These are phyloP conservation scores for Phytophthora fragariaefolia DNA, from an alignment of 352 stramenopile genomes.

Conservation along the genomic window DNA sequence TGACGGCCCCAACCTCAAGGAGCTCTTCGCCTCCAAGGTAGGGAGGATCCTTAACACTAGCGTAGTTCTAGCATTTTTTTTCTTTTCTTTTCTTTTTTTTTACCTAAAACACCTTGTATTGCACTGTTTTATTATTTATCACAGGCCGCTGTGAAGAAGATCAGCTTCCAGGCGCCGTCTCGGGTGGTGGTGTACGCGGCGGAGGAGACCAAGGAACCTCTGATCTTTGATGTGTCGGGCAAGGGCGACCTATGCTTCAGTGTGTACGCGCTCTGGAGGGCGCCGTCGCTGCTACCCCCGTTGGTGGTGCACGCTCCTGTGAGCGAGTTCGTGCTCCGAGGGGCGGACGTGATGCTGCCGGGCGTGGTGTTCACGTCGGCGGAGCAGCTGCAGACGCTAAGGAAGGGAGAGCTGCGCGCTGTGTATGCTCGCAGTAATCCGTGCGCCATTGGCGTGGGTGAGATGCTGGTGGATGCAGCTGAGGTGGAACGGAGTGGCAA, in stretches of 20 bases:
- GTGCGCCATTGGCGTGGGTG: slow-evolving; percentile 76
- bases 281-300: slow-evolving; percentile 52
- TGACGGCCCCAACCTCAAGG: slow-evolving; percentile 48
- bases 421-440: slow-evolving; percentile 82
- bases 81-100: no score
- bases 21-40: slow-evolving; percentile 59
- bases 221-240: slow-evolving; percentile 77
- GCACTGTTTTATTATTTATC: slow-evolving; percentile 6
- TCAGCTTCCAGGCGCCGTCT: slow-evolving; percentile 81
- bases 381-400: slow-evolving; percentile 60
- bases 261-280: slow-evolving; percentile 77
- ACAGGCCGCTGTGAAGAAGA: slow-evolving; percentile 64
- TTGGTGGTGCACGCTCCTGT: slow-evolving; percentile 79
- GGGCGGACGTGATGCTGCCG: slow-evolving; percentile 86
- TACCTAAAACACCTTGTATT: no score
- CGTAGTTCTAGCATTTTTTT: no score
- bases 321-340: slow-evolving; percentile 82
- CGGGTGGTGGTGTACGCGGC: slow-evolving; percentile 73
- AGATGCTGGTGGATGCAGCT: slow-evolving; percentile 71
- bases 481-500: slow-evolving; percentile 64
- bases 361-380: slow-evolving; percentile 70
- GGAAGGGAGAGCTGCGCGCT: slow-evolving; percentile 70
- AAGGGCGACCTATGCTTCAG: slow-evolving; percentile 71
- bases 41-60: no score
- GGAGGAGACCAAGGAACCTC: slow-evolving; percentile 63